Evolutionary conservation across 2,329 filamentous ascomycete species (phyloP).

Genomic region (Fusarium keratoplasticum): DNA sequence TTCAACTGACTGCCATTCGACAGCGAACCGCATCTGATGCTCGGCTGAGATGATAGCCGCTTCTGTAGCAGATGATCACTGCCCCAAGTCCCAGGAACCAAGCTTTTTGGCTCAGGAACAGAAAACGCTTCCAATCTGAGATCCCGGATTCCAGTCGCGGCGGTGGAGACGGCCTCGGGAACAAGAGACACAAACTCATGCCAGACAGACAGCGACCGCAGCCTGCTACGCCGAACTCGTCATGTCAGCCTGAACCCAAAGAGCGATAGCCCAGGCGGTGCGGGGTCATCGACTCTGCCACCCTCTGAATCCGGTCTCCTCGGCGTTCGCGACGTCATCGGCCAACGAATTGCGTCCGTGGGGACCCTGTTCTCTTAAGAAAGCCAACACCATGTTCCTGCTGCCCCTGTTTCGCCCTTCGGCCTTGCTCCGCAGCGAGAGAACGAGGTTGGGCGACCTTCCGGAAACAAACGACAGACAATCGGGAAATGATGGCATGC

Average conservation of each 20-base stretch:
- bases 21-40: not conserved
- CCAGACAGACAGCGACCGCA: conserved; percentile 12
- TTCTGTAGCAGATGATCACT: conserved; percentile 23
- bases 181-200: not conserved
- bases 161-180: not conserved
- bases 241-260: conserved; percentile 10
- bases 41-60: not conserved
- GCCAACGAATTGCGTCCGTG: conserved; percentile 26
- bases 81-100: conserved; percentile 14
- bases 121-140: conserved; percentile 13
- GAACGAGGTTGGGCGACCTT: conserved; percentile 5
- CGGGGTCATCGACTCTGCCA: conserved; percentile 37
- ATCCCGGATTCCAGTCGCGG: conserved; percentile 6
- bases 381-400: conserved; percentile 21
- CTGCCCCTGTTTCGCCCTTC: conserved; percentile 12
- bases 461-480: not conserved
- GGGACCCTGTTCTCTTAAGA: conserved; percentile 13
- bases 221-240: conserved; percentile 28
- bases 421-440: conserved; percentile 6
- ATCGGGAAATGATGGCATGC: not conserved
- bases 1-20: not conserved
- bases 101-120: conserved; percentile 33
- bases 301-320: conserved; percentile 30
- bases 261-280: not conserved
- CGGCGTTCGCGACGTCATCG: conserved; percentile 40